Conservation (phyloP, 2,329 filamentous ascomycete genomes). For the Cordyceps militaris region DNA sequence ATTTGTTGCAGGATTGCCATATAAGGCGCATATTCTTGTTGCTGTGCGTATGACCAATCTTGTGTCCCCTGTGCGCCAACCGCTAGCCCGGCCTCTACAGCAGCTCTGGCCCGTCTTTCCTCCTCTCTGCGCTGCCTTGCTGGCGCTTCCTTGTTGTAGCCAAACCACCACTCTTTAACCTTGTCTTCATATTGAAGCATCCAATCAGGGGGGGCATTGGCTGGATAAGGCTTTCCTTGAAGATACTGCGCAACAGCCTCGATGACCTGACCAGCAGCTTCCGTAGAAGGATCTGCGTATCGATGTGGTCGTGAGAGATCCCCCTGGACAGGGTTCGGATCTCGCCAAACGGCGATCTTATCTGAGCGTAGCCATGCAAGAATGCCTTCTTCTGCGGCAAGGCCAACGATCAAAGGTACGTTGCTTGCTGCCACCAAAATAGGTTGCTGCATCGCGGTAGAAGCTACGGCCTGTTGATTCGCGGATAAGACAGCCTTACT, state of each 20-base stretch:
- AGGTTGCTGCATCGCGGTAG: not conserved
- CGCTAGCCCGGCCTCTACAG: slow-evolving; percentile 24
- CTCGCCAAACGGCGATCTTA: slow-evolving; percentile 35
- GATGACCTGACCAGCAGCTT: slow-evolving; percentile 35
- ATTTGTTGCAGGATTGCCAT: slow-evolving; percentile 36
- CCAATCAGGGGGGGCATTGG: slow-evolving; percentile 46
- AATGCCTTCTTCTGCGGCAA: slow-evolving; percentile 34
- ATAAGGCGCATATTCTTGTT: slow-evolving; percentile 35
- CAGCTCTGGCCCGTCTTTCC: slow-evolving; percentile 29
- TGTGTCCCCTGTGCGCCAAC: slow-evolving; percentile 31
- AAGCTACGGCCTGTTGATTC: not conserved
- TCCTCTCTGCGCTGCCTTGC: slow-evolving; percentile 33
- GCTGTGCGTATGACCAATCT: slow-evolving; percentile 36
- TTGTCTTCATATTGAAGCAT: slow-evolving; percentile 39
- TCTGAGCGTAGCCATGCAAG: slow-evolving; percentile 39
- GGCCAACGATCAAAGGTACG: slow-evolving; percentile 25
- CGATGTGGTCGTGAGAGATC: slow-evolving; percentile 27
- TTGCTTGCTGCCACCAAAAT: slow-evolving; percentile 15
- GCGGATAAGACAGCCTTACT: slow-evolving; percentile 11
- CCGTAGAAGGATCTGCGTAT: slow-evolving; percentile 37
- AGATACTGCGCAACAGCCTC: slow-evolving; percentile 37
- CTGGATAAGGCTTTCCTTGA: slow-evolving; percentile 40
- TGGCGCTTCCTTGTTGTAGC: slow-evolving; percentile 35
- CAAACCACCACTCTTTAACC: slow-evolving; percentile 46
- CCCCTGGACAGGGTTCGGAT: slow-evolving; percentile 32